These are phyloP conservation scores for Lactifluus volemus DNA, from an alignment of 768 basidiomycete species.

Conservation along the genomic window DNA sequence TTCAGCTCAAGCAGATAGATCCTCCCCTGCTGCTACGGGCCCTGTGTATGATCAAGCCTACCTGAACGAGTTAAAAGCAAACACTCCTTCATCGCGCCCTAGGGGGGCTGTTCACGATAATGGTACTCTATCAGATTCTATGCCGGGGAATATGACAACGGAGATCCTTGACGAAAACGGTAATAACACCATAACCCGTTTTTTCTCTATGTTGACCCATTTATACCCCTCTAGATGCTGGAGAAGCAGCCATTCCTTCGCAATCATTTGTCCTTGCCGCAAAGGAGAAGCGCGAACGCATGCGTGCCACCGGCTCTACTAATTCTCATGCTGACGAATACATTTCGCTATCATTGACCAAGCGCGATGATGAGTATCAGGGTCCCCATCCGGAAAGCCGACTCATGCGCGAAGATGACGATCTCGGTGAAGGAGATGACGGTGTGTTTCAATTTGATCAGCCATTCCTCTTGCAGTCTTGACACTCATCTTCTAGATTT, in stretches of 20 bases:
- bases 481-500: conserved; percentile 48
- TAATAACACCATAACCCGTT: conserved; percentile 10
- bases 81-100: conserved; percentile 51
- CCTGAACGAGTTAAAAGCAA: conserved; percentile 71
- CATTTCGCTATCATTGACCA: conserved; percentile 67
- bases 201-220: conserved; percentile 21
- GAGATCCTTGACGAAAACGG: conserved; percentile 3
- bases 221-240: conserved; percentile 28
- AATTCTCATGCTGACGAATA: conserved; percentile 48
- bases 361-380: conserved; percentile 40
- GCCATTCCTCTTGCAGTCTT: neutral
- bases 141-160: conserved; percentile 20
- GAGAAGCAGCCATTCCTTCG: conserved; percentile 50
- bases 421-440: conserved; percentile 81
- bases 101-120: conserved; percentile 37
- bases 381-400: conserved; percentile 85
- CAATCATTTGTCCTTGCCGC: conserved; percentile 64
- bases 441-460: conserved; percentile 37
- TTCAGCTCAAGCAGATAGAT: conserved; percentile 9
- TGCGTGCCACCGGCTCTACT: conserved; percentile 41
- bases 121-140: conserved; percentile 39
- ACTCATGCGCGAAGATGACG: conserved; percentile 77
- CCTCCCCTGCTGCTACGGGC: conserved; percentile 34
- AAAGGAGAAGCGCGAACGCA: conserved; percentile 65
- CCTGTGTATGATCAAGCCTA: conserved; percentile 67